Evolutionary conservation across 345 rosid species (phyloP).

Genomic region (Pistacia integerrima): DNA sequence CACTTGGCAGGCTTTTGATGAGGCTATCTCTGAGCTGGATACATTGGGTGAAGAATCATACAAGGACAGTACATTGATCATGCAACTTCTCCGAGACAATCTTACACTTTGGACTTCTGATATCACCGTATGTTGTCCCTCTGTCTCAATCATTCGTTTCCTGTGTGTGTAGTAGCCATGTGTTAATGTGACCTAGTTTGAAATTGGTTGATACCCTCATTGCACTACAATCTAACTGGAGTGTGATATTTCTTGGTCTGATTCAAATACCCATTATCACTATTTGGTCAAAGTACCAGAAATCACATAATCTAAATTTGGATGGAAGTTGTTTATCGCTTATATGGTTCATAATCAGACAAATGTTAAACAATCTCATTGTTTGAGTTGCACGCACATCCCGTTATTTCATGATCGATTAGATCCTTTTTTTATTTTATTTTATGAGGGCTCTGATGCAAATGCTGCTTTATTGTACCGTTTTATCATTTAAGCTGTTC

Average conservation of each 20-base stretch:
- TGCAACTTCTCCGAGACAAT: conserved; percentile 98
- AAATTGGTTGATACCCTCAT: not conserved
- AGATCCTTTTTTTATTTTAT: too few species aligned
- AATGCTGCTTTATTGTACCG: too few species aligned
- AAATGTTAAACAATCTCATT: not conserved
- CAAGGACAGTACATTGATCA: conserved; percentile 96
- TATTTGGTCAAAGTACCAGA: not conserved
- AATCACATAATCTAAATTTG: not conserved
- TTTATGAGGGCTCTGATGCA: not conserved
- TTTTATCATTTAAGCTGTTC: not conserved
- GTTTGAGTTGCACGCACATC: not conserved
- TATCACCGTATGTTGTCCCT: conserved; percentile 52
- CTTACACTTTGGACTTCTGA: conserved; percentile 98
- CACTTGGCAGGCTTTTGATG: conserved; percentile 80
- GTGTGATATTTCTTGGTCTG: too few species aligned
- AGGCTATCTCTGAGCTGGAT: conserved; percentile 96
- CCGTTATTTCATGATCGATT: not conserved
- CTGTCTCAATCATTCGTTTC: not conserved
- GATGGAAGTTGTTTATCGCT: not conserved
- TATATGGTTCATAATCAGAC: too few species aligned
- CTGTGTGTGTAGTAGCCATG: too few species aligned
- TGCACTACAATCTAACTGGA: not conserved
- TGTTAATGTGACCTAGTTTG: not conserved
- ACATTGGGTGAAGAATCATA: conserved; percentile 97
- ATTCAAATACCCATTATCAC: not conserved